A percentile compares a stretch with the other conserved stretches of the same genome.
phyloP scores from a whole-genome alignment of 140 eudicot genomes.

The Stevia rebaudiana region DNA sequence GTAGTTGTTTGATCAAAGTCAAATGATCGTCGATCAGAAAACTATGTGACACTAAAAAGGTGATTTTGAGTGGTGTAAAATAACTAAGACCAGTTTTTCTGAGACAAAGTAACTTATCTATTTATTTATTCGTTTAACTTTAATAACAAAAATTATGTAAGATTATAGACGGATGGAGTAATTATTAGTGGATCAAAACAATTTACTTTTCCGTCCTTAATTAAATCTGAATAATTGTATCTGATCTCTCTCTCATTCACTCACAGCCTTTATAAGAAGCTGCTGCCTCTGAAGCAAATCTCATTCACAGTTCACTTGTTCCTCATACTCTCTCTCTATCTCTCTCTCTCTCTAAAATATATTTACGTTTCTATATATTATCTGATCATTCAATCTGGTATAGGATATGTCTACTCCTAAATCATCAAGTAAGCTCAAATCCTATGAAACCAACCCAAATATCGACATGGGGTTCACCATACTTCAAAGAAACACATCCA shows the following conservation, averaged over 20 bases:
- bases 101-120: no score
- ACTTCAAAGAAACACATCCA: constrained; percentile 86
- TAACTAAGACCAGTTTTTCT: no score
- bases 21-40: no score
- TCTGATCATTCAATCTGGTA: not conserved
- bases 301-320: constrained; percentile 18
- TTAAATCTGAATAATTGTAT: constrained; percentile 8
- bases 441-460: constrained; percentile 49
- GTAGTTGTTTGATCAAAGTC: no score
- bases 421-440: constrained; percentile 37
- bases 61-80: no score
- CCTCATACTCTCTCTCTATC: constrained; percentile 7
- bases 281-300: constrained; percentile 25
- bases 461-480: constrained; percentile 55
- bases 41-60: no score
- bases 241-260: constrained; percentile 17
- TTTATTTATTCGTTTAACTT: not conserved
- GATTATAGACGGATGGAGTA: constrained; percentile 7
- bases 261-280: constrained; percentile 33
- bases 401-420: constrained; percentile 43
- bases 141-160: not conserved
- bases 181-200: constrained; percentile 24
- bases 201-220: constrained; percentile 5
- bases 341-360: constrained; percentile 1
- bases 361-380: not conserved